Conservation (phyloP, 805 yeast genomes). For the Torulaspora maleeae region DNA sequence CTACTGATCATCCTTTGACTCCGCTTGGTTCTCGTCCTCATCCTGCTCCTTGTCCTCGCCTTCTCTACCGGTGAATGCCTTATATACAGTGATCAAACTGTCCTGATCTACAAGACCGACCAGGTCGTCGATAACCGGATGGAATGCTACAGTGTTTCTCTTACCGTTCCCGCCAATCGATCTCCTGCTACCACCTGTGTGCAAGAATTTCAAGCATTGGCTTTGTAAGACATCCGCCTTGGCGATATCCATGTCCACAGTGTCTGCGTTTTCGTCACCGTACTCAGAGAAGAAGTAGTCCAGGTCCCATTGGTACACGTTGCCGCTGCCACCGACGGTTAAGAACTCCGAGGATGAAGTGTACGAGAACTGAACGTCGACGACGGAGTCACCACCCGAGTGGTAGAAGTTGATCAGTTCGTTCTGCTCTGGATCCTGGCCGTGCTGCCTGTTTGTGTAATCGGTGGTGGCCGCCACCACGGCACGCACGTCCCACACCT, state of each 20-base stretch:
- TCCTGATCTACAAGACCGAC: slow-evolving; percentile 30
- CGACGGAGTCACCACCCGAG: slow-evolving; percentile 34
- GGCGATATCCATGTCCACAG: slow-evolving; percentile 46
- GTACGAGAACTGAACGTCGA: slow-evolving; percentile 31
- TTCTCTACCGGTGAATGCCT: slow-evolving; percentile 26
- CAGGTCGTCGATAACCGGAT: slow-evolving; percentile 28
- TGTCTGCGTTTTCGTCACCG: slow-evolving; percentile 42
- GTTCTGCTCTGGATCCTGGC: slow-evolving; percentile 28
- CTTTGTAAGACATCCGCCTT: slow-evolving; percentile 27
- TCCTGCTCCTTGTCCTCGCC: slow-evolving; percentile 11
- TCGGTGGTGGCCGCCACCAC: slow-evolving; percentile 26
- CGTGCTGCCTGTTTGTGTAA: slow-evolving; percentile 27
- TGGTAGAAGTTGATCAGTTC: slow-evolving; percentile 29
- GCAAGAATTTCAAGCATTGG: slow-evolving; percentile 30
- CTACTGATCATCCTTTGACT: neutral
- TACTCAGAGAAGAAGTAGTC: slow-evolving; percentile 41
- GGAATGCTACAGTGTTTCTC: slow-evolving; percentile 29
- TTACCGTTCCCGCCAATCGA: slow-evolving; percentile 17
- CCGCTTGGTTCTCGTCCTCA: slow-evolving; percentile 11
- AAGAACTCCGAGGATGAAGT: slow-evolving; percentile 31
- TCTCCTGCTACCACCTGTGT: slow-evolving; percentile 33
- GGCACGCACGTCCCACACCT: slow-evolving; percentile 36
- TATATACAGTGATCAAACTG: slow-evolving; percentile 28
- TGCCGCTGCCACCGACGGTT: slow-evolving; percentile 34
- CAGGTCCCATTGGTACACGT: slow-evolving; percentile 35